Conservation (phyloP, 2,329 filamentous ascomycete species). For the Geosmithia putterillii region DNA sequence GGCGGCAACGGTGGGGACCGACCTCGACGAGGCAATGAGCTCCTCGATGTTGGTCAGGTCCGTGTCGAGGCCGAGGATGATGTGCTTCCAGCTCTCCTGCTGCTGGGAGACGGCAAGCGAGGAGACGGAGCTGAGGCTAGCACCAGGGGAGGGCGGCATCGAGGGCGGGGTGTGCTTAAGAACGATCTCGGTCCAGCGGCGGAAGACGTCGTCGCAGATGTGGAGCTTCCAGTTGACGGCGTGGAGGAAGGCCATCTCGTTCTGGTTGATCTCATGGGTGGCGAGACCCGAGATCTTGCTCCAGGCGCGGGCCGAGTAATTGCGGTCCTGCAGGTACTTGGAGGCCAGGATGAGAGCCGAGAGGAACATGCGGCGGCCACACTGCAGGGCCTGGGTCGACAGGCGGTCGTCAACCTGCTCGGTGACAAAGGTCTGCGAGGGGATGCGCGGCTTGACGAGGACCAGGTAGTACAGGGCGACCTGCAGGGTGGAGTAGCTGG, state of each 20-base stretch:
- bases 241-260: slow-evolving; percentile 82
- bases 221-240: slow-evolving; percentile 93
- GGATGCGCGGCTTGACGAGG: slow-evolving; percentile 83
- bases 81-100: slow-evolving; percentile 42
- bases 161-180: slow-evolving; percentile 71
- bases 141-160: slow-evolving; percentile 41
- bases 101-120: slow-evolving; percentile 28
- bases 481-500: slow-evolving; percentile 94
- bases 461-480: slow-evolving; percentile 95
- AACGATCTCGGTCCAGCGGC: slow-evolving; percentile 89
- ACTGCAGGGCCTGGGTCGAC: slow-evolving; percentile 72
- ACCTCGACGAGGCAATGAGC: slow-evolving; percentile 23
- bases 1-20: background rate
- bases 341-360: slow-evolving; percentile 90
- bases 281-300: slow-evolving; percentile 98
- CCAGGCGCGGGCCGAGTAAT: slow-evolving; percentile 95
- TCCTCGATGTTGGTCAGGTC: slow-evolving; percentile 46
- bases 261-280: slow-evolving; percentile 88
- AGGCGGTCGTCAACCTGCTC: slow-evolving; percentile 67
- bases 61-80: slow-evolving; percentile 44
- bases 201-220: slow-evolving; percentile 78
- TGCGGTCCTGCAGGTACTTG: slow-evolving; percentile 95
- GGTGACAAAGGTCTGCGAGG: slow-evolving; percentile 72
- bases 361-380: slow-evolving; percentile 94
- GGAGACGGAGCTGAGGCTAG: slow-evolving; percentile 20